Percentiles rank a stretch among this genome's conserved stretches.
Evolutionary conservation across 2,329 filamentous ascomycete species (phyloP).

Genomic region (Talaromyces atroroseus): DNA sequence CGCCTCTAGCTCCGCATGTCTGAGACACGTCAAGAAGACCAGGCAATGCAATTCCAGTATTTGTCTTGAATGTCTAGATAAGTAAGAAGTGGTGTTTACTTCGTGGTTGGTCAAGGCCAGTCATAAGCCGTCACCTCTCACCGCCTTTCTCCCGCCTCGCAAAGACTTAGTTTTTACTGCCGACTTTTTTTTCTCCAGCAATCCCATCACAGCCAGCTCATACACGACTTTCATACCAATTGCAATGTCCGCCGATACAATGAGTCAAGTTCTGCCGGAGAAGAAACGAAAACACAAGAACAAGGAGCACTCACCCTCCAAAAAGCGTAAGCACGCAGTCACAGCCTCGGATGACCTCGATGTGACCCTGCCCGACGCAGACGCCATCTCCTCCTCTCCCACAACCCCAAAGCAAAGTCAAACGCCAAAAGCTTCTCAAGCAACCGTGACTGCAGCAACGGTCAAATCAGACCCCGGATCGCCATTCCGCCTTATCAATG

Average conservation of each 20-base stretch:
- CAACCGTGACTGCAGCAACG: constrained; percentile 13
- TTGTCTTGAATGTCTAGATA: not conserved
- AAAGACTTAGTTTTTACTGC: constrained; percentile 1
- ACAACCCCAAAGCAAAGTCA: not conserved
- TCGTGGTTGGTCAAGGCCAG: not conserved
- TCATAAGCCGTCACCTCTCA: not conserved
- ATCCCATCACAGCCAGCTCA: no score
- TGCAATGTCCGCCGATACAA: constrained; percentile 35
- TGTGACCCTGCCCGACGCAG: not conserved
- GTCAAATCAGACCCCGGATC: constrained; percentile 43
- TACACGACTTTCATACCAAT: constrained; percentile 13
- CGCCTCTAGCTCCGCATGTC: not conserved
- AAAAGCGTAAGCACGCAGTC: constrained; percentile 31
- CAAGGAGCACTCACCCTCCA: constrained; percentile 41
- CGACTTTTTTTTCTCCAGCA: constrained; percentile 5
- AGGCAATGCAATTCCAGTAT: not conserved
- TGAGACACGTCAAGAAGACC: not conserved
- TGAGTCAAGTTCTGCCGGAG: constrained; percentile 25
- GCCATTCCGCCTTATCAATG: constrained; percentile 72
- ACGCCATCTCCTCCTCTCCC: not conserved
- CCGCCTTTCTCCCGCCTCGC: constrained; percentile 2
- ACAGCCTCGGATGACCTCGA: not conserved
- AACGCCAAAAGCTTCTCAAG: constrained; percentile 16
- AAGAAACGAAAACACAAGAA: constrained; percentile 43
- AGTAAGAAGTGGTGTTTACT: not conserved